A percentile compares a stretch with the other conserved stretches of the same genome.
Conservation (phyloP, 2,329 filamentous ascomycete species). For the Colletotrichum tropicicola region DNA sequence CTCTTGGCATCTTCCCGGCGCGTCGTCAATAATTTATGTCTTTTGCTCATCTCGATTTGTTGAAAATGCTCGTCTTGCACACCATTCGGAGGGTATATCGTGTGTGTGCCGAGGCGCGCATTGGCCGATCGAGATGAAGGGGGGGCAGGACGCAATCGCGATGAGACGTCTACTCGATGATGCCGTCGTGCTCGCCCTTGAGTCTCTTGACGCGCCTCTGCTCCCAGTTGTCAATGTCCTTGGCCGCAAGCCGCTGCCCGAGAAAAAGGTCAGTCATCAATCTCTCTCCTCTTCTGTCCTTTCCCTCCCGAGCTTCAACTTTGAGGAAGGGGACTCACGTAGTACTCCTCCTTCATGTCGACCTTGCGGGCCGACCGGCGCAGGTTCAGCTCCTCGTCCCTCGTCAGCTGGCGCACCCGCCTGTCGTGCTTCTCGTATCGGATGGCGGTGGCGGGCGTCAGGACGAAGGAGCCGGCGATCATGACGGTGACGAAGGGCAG, state of each 20-base stretch:
- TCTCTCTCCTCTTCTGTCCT: slow-evolving; percentile 65
- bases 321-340: slow-evolving; percentile 63
- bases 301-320: slow-evolving; percentile 33
- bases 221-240: slow-evolving; percentile 96
- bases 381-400: slow-evolving; percentile 87
- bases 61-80: neutral
- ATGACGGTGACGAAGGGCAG: slow-evolving; percentile 92
- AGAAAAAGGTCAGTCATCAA: slow-evolving; percentile 31
- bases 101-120: no score
- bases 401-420: slow-evolving; percentile 84
- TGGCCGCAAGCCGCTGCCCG: slow-evolving; percentile 80
- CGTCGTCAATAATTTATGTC: neutral
- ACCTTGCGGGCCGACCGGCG: slow-evolving; percentile 76
- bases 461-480: slow-evolving; percentile 89
- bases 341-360: slow-evolving; percentile 87
- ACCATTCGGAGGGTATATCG: neutral
- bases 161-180: slow-evolving; percentile 57
- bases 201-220: slow-evolving; percentile 93
- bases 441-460: slow-evolving; percentile 92
- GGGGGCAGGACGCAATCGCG: neutral
- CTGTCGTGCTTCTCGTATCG: slow-evolving; percentile 94
- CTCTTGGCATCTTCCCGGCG: neutral
- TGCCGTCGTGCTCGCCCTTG: slow-evolving; percentile 88
- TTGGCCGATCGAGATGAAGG: slow-evolving; percentile 15
- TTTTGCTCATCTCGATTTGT: slow-evolving; percentile 10